phyloP scores from a whole-genome alignment of 768 basidiomycete genomes.

The Solioccasus polychromus region DNA sequence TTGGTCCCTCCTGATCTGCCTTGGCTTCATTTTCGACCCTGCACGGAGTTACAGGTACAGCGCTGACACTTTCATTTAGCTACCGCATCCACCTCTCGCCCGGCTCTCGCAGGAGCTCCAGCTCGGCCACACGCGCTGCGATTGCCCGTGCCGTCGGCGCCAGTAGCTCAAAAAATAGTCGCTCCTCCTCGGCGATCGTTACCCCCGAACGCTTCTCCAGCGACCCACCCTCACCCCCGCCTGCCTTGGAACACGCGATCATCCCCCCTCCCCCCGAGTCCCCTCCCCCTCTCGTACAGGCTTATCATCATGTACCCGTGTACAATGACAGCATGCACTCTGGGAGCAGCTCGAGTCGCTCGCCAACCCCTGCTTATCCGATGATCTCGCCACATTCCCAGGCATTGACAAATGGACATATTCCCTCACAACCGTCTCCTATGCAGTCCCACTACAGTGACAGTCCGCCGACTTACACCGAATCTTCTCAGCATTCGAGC shows the following conservation, averaged over 20 bases:
- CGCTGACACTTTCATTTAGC: conserved; percentile 35
- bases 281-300: conserved; percentile 52
- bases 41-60: conserved; percentile 12
- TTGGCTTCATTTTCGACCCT: conserved; percentile 15
- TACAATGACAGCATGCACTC: conserved; percentile 31
- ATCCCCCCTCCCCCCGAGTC: conserved; percentile 50
- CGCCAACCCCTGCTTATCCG: conserved; percentile 45
- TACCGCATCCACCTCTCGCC: conserved; percentile 83
- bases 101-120: conserved; percentile 66
- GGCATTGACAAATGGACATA: conserved; percentile 36
- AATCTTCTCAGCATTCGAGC: conserved; percentile 31
- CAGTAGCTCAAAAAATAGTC: conserved; percentile 21
- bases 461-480: conserved; percentile 29
- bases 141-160: conserved; percentile 42
- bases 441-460: conserved; percentile 29
- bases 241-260: conserved; percentile 44
- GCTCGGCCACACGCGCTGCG: conserved; percentile 53
- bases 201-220: conserved; percentile 27
- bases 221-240: conserved; percentile 34
- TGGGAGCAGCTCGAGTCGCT: conserved; percentile 38
- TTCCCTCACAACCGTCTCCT: conserved; percentile 29
- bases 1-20: too few relatives aligned
- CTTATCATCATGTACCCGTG: conserved; percentile 27
- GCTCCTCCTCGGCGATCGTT: conserved; percentile 23
- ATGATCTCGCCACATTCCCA: conserved; percentile 33